A percentile compares a stretch with the other conserved stretches of the same genome.
These are phyloP conservation scores for Fusarium anthophilum DNA, from an alignment of 2,329 filamentous ascomycete species.

Conservation along the genomic window DNA sequence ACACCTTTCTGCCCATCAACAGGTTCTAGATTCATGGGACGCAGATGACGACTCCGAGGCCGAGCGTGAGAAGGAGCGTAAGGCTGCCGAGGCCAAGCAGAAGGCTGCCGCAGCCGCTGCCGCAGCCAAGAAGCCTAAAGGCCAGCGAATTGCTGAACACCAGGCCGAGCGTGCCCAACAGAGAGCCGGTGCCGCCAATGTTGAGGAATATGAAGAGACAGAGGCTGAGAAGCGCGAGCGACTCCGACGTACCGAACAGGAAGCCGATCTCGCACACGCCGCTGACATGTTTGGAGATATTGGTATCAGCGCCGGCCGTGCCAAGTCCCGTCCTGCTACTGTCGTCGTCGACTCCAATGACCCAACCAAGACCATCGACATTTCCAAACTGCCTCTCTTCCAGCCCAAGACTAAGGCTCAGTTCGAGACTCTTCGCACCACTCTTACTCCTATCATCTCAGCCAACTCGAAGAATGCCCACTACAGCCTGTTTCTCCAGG, in stretches of 20 bases:
- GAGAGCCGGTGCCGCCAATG: slow-evolving; percentile 62
- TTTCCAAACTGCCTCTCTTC: slow-evolving; percentile 83
- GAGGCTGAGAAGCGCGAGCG: slow-evolving; percentile 78
- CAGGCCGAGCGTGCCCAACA: slow-evolving; percentile 67
- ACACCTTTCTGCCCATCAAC: neutral
- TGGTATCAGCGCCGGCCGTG: slow-evolving; percentile 72
- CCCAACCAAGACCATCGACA: slow-evolving; percentile 81
- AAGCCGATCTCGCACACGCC: slow-evolving; percentile 87
- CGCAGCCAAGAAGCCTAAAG: slow-evolving; percentile 89
- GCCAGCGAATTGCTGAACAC: slow-evolving; percentile 85
- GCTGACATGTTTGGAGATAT: slow-evolving; percentile 88
- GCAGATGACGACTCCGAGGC: slow-evolving; percentile 96
- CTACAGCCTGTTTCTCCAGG: slow-evolving; percentile 88
- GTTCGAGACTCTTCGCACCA: slow-evolving; percentile 81
- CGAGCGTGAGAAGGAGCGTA: slow-evolving; percentile 93
- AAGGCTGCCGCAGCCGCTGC: slow-evolving; percentile 90
- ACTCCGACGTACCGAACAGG: slow-evolving; percentile 82
- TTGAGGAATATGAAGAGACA: slow-evolving; percentile 75
- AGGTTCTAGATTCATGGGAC: slow-evolving; percentile 97
- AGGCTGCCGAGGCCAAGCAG: slow-evolving; percentile 84
- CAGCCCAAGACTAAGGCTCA: slow-evolving; percentile 88
- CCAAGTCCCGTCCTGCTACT: slow-evolving; percentile 69
- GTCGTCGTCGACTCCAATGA: slow-evolving; percentile 78
- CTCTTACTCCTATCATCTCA: slow-evolving; percentile 80
- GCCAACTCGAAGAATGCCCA: slow-evolving; percentile 86